These are phyloP conservation scores for Exophiala spinifera DNA, from an alignment of 2,329 filamentous ascomycete species.

Conservation along the genomic window DNA sequence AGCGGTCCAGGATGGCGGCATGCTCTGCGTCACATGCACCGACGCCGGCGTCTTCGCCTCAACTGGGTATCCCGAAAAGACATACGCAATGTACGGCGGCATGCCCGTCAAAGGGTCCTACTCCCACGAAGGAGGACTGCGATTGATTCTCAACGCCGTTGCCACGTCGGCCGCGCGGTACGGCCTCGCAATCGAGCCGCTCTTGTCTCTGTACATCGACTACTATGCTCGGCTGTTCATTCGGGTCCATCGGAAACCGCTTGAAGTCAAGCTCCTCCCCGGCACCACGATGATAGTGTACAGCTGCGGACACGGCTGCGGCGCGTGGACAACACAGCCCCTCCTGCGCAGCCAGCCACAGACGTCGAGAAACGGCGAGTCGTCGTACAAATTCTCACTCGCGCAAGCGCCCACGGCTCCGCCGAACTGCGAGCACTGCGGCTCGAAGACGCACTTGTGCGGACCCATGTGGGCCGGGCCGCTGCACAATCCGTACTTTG, in stretches of 20 bases:
- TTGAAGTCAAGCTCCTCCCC: constrained; percentile 83
- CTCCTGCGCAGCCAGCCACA: constrained; percentile 67
- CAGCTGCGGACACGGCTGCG: constrained; percentile 85
- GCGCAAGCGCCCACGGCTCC: constrained; percentile 67
- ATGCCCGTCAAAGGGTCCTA: constrained; percentile 78
- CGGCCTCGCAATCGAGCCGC: constrained; percentile 81
- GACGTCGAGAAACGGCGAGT: constrained; percentile 66
- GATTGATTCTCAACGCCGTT: constrained; percentile 79
- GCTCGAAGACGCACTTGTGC: constrained; percentile 77
- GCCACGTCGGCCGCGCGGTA: constrained; percentile 79
- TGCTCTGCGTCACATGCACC: constrained; percentile 93
- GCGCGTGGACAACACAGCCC: constrained; percentile 82
- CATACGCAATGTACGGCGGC: constrained; percentile 90
- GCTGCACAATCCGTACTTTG: constrained; percentile 79
- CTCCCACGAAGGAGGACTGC: constrained; percentile 84
- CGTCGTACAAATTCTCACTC: constrained; percentile 75
- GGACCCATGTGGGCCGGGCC: constrained; percentile 95
- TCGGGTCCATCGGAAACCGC: constrained; percentile 72
- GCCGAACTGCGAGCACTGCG: constrained; percentile 75
- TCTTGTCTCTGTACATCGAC: constrained; percentile 90
- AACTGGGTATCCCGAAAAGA: constrained; percentile 89
- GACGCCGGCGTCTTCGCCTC: constrained; percentile 95
- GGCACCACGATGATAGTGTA: constrained; percentile 92
- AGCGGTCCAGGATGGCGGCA: constrained; percentile 78
- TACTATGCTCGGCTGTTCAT: constrained; percentile 93